phyloP scores from a whole-genome alignment of 2,329 filamentous ascomycete species.

The Penicillium psychrosexuale region DNA sequence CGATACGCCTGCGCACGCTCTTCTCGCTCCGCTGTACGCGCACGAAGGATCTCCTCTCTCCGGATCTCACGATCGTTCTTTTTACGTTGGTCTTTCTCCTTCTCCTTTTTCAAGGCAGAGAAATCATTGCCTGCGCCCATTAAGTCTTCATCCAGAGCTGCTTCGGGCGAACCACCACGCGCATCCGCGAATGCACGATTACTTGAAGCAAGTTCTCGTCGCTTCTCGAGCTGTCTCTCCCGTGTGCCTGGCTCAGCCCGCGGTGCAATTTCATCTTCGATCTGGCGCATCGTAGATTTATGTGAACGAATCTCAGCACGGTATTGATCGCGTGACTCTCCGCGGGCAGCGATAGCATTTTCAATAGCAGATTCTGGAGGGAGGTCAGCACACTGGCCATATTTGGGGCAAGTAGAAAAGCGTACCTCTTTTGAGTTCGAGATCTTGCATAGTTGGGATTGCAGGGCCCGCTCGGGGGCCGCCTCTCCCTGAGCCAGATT shows the following conservation, averaged over 20 bases:
- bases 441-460: conserved; percentile 71
- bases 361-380: conserved; percentile 30
- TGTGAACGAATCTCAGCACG: conserved; percentile 54
- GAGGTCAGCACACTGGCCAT: not conserved
- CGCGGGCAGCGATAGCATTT: conserved; percentile 28
- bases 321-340: conserved; percentile 32
- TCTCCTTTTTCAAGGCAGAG: conserved; percentile 64
- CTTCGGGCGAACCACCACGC: conserved; percentile 58
- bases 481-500: conserved; percentile 16
- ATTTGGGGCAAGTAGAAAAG: not conserved
- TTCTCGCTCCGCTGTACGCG: conserved; percentile 74
- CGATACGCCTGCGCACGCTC: conserved; percentile 67
- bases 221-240: conserved; percentile 85
- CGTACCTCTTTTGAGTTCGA: conserved; percentile 56
- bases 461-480: conserved; percentile 49
- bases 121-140: conserved; percentile 63
- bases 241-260: conserved; percentile 78
- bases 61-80: conserved; percentile 82
- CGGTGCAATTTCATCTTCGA: conserved; percentile 71
- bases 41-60: conserved; percentile 74
- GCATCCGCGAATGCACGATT: conserved; percentile 66
- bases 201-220: conserved; percentile 65
- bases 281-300: conserved; percentile 31
- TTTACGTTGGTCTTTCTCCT: conserved; percentile 64
- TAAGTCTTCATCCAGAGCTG: conserved; percentile 69